Evolutionary conservation across 441 rosid genomes (phyloP).

Genomic region (Daphne laureola): DNA sequence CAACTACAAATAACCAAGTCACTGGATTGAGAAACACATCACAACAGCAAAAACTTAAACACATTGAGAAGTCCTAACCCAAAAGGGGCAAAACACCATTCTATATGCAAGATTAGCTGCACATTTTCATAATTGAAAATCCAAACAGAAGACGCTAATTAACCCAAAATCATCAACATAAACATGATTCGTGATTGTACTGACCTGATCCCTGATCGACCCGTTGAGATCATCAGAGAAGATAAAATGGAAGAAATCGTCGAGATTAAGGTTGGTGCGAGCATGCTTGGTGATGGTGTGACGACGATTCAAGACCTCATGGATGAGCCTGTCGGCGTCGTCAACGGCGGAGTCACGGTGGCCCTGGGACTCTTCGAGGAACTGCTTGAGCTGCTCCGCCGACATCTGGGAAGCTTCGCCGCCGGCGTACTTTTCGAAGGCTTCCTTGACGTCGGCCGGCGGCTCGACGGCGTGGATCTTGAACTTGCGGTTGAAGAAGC

Average conservation of each 20-base stretch:
- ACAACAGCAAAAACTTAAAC: no score
- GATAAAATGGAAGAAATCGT: slow-evolving; percentile 49
- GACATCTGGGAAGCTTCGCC: slow-evolving; percentile 25
- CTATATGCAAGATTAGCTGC: no score
- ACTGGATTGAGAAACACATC: no score
- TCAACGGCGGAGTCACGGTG: slow-evolving; percentile 20
- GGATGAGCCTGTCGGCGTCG: slow-evolving; percentile 37
- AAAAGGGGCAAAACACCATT: no score
- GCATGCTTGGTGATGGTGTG: slow-evolving; percentile 28
- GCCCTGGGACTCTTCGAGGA: slow-evolving; percentile 38
- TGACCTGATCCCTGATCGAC: slow-evolving; percentile 32
- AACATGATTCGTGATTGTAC: no score
- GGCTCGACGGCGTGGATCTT: slow-evolving; percentile 50
- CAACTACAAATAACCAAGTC: no score
- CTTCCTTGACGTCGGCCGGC: slow-evolving; percentile 37
- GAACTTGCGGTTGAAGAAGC: slow-evolving; percentile 54
- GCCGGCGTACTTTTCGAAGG: slow-evolving; percentile 27
- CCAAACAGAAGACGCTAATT: background rate
- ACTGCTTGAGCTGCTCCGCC: slow-evolving; percentile 31
- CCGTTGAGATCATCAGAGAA: slow-evolving; percentile 45
- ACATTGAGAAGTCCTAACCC: no score
- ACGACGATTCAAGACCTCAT: slow-evolving; percentile 29
- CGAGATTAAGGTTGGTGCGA: slow-evolving; percentile 31
- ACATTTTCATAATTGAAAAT: no score
- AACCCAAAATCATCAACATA: no score